These are phyloP conservation scores for Nemophila menziesii DNA, from an alignment of 257 asterid species.

Conservation along the genomic window DNA sequence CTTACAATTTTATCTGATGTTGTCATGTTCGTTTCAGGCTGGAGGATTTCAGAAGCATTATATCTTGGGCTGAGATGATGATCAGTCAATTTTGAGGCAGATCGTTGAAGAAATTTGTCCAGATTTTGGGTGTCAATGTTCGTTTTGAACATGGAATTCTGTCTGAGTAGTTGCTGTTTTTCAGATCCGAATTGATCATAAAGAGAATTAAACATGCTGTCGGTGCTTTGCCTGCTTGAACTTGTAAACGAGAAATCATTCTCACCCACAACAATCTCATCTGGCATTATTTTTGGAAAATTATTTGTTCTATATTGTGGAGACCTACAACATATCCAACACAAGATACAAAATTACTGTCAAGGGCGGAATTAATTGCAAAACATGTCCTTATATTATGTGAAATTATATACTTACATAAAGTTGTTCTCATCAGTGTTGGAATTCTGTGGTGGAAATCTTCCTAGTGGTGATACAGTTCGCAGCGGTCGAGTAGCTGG, in stretches of 20 bases:
- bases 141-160: background rate
- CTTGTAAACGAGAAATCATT: background rate
- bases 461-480: background rate
- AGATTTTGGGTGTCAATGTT: background rate
- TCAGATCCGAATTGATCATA: conserved; percentile 5
- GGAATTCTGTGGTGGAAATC: background rate
- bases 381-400: background rate
- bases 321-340: background rate
- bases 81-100: conserved; percentile 1
- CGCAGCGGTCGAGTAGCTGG: conserved; percentile 10
- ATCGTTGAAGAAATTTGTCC: background rate
- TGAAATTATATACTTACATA: background rate
- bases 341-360: too few species aligned
- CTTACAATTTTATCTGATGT: conserved; percentile 6
- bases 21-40: background rate
- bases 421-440: background rate
- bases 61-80: background rate
- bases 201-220: background rate
- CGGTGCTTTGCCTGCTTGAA: conserved; percentile 5
- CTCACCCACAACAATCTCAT: background rate
- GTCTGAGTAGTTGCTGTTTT: background rate
- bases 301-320: background rate
- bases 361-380: background rate
- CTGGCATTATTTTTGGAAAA: background rate
- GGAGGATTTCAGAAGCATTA: background rate